A percentile compares a stretch with the other conserved stretches of the same genome.
These are phyloP conservation scores for Monosporascus sp. DNA, from an alignment of 2,329 filamentous ascomycete genomes.

Conservation along the genomic window DNA sequence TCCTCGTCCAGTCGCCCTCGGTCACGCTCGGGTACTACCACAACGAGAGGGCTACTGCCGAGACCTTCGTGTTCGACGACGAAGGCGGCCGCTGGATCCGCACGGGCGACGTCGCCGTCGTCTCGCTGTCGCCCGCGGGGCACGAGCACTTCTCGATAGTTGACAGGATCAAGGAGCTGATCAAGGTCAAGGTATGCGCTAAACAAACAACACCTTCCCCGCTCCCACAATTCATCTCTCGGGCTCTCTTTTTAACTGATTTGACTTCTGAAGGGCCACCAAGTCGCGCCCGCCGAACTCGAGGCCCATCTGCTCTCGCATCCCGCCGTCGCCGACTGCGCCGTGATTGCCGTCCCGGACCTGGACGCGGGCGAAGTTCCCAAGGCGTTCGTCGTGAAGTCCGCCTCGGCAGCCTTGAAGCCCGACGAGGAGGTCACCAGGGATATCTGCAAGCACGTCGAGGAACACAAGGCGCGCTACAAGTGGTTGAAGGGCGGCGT, in stretches of 20 bases:
- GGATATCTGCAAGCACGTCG: slow-evolving; percentile 47
- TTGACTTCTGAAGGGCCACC: slow-evolving; percentile 48
- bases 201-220: too few relatives aligned
- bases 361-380: slow-evolving; percentile 59
- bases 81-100: slow-evolving; percentile 71
- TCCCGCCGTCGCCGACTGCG: slow-evolving; percentile 68
- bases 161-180: slow-evolving; percentile 58
- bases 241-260: too few relatives aligned
- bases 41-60: slow-evolving; percentile 74
- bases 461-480: slow-evolving; percentile 51
- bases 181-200: slow-evolving; percentile 42
- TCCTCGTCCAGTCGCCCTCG: slow-evolving; percentile 71
- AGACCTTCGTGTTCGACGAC: slow-evolving; percentile 65
- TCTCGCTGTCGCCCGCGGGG: slow-evolving; percentile 58
- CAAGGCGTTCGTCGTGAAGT: slow-evolving; percentile 61
- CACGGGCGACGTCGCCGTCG: slow-evolving; percentile 78
- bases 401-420: slow-evolving; percentile 27
- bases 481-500: slow-evolving; percentile 52
- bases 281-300: slow-evolving; percentile 79
- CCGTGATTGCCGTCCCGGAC: slow-evolving; percentile 69
- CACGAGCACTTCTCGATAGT: slow-evolving; percentile 80
- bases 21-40: slow-evolving; percentile 80
- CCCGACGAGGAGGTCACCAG: slow-evolving; percentile 33
- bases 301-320: slow-evolving; percentile 75
- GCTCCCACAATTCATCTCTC: too few relatives aligned